Evolutionary conservation across 768 basidiomycete genomes (phyloP).

Genomic region (Russula foetens): DNA sequence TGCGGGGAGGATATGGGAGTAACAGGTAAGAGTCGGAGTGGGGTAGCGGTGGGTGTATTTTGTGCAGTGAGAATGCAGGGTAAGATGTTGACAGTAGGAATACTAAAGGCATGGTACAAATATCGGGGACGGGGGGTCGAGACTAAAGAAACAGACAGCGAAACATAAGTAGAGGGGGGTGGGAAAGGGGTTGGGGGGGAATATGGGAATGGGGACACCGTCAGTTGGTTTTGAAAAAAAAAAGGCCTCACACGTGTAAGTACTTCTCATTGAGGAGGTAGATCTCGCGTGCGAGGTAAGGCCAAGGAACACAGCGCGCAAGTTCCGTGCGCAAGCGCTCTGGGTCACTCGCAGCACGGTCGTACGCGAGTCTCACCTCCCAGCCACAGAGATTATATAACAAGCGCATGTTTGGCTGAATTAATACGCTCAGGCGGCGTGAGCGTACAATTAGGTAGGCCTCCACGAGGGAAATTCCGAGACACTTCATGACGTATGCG

Average conservation of each 20-base stretch:
- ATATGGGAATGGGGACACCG: neutral
- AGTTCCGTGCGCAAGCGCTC: conserved; percentile 48
- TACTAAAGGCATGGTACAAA: conserved; percentile 17
- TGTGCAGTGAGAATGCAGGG: conserved; percentile 1
- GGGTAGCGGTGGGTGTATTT: neutral
- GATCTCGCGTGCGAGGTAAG: conserved; percentile 77
- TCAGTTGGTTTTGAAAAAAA: neutral
- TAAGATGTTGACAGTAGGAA: neutral
- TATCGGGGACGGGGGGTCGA: conserved; percentile 10
- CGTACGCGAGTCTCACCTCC: conserved; percentile 87
- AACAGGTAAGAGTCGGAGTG: neutral
- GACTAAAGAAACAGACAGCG: neutral
- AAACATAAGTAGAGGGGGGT: conserved; percentile 1
- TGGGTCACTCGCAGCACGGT: conserved; percentile 50
- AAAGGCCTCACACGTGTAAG: conserved; percentile 26
- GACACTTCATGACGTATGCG: conserved; percentile 95
- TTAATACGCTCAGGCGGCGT: conserved; percentile 79
- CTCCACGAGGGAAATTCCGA: conserved; percentile 76
- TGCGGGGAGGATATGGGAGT: neutral
- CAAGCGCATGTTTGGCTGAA: conserved; percentile 94
- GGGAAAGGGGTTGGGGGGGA: neutral
- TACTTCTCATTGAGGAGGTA: conserved; percentile 85
- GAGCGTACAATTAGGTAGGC: conserved; percentile 92
- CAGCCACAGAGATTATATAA: conserved; percentile 92
- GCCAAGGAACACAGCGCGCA: conserved; percentile 69